Evolutionary conservation across 139 green algal genomes (phyloP).

Genomic region (Tetradesmus obliquus): DNA sequence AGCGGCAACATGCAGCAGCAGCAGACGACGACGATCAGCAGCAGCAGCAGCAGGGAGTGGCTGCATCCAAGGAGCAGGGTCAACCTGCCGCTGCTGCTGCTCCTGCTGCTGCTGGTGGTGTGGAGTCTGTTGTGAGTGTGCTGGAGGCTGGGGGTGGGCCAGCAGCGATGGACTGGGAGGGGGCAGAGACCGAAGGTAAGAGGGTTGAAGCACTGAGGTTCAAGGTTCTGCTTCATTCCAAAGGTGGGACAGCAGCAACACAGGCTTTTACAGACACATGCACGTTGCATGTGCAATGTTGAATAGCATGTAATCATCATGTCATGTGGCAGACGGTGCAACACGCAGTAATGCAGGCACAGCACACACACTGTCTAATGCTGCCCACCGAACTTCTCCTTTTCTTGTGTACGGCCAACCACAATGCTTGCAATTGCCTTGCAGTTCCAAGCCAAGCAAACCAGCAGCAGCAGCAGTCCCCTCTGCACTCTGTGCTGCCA

Average conservation of each 20-base stretch:
- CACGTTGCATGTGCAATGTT: too few relatives aligned
- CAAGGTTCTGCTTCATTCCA: neutral
- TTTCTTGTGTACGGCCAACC: too few relatives aligned
- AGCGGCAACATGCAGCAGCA: neutral
- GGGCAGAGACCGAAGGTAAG: neutral
- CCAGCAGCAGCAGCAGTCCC: neutral
- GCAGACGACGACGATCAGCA: neutral
- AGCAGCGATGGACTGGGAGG: conserved; percentile 37
- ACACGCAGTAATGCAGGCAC: too few relatives aligned
- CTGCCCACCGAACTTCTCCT: too few relatives aligned
- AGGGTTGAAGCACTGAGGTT: neutral
- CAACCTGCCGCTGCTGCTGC: conserved; percentile 4
- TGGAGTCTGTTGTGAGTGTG: conserved; percentile 7
- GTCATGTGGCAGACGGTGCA: too few relatives aligned
- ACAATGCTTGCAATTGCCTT: neutral
- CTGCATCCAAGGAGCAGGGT: neutral
- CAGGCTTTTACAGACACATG: neutral
- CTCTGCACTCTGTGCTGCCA: neutral
- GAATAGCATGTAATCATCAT: too few relatives aligned
- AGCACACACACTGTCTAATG: too few relatives aligned
- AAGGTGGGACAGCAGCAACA: neutral
- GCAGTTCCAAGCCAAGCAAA: neutral
- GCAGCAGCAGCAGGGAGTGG: neutral
- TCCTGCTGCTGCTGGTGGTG: neutral
- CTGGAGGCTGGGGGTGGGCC: conserved; percentile 12